Percentiles rank a stretch among this genome's conserved stretches.
Evolutionary conservation across 768 basidiomycete species (phyloP).

Genomic region (Cystofilobasidium capitatum): DNA sequence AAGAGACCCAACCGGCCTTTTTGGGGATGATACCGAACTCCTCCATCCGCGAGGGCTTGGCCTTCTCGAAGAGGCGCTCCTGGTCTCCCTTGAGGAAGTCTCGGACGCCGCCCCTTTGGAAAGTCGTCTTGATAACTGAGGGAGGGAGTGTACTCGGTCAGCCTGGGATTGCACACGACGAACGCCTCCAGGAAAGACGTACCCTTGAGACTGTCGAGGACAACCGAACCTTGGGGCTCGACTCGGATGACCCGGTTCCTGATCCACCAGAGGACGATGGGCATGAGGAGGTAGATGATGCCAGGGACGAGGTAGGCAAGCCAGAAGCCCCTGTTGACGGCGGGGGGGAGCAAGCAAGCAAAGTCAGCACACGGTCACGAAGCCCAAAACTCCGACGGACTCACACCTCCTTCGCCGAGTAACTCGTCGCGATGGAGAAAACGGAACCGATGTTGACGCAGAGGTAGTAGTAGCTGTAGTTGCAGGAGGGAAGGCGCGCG

Average conservation of each 20-base stretch:
- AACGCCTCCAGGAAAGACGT: neutral
- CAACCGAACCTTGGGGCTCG: constrained; percentile 38
- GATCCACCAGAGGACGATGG: neutral
- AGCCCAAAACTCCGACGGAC: constrained; percentile 37
- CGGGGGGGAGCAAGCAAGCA: no score
- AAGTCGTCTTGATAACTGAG: constrained; percentile 8
- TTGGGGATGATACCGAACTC: neutral
- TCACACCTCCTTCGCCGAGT: constrained; percentile 34
- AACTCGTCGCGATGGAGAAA: constrained; percentile 34
- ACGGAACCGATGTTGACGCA: constrained; percentile 37
- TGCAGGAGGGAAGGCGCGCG: neutral
- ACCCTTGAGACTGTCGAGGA: constrained; percentile 32
- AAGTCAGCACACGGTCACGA: neutral
- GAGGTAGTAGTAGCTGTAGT: neutral
- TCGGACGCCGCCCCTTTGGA: constrained; percentile 29
- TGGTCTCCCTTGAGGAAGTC: constrained; percentile 31
- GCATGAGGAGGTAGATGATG: constrained; percentile 34
- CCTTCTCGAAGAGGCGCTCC: constrained; percentile 35
- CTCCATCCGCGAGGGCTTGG: neutral
- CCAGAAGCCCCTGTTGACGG: neutral
- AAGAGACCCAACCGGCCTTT: constrained; percentile 23
- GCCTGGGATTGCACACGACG: neutral
- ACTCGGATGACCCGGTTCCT: constrained; percentile 33
- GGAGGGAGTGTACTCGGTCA: neutral
- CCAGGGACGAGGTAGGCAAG: constrained; percentile 35